Conservation (phyloP, 306 rosid genomes). For the Dalbergia oliveri region DNA sequence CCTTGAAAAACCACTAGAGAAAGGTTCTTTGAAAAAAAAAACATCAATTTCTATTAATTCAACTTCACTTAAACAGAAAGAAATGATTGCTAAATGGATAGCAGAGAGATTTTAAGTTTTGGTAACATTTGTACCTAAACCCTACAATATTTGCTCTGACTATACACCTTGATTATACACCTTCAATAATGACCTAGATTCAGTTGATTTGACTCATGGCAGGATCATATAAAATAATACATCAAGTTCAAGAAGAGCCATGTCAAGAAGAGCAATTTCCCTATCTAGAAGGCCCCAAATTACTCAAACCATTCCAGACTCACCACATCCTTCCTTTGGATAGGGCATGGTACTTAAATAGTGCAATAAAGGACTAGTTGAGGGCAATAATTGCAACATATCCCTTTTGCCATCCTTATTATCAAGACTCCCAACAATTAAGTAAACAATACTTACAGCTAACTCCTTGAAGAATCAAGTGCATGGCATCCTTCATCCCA, state of each 20-base stretch:
- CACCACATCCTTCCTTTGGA: constrained; percentile 30
- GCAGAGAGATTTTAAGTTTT: background rate
- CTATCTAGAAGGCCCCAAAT: no score
- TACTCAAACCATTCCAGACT: constrained; percentile 24
- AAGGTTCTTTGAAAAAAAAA: constrained; percentile 33
- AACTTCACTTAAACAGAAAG: constrained; percentile 20
- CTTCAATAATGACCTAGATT: constrained; percentile 23
- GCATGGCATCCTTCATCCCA: constrained; percentile 77
- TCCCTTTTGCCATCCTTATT: constrained; percentile 10
- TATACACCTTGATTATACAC: constrained; percentile 18
- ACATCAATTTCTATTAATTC: constrained; percentile 20
- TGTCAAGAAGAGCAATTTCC: no score
- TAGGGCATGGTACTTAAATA: constrained; percentile 35
- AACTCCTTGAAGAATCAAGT: constrained; percentile 93
- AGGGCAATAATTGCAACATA: constrained; percentile 36
- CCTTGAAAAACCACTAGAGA: constrained; percentile 10
- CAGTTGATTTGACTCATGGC: constrained; percentile 4
- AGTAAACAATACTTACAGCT: constrained; percentile 69
- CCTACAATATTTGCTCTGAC: background rate
- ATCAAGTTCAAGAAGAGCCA: no score
- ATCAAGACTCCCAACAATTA: constrained; percentile 32
- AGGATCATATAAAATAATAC: background rate
- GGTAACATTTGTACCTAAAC: background rate
- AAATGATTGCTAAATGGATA: background rate
- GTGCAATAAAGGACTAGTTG: constrained; percentile 12